Conservation (phyloP, 495 filamentous ascomycete species). For the Letharia columbiana region DNA sequence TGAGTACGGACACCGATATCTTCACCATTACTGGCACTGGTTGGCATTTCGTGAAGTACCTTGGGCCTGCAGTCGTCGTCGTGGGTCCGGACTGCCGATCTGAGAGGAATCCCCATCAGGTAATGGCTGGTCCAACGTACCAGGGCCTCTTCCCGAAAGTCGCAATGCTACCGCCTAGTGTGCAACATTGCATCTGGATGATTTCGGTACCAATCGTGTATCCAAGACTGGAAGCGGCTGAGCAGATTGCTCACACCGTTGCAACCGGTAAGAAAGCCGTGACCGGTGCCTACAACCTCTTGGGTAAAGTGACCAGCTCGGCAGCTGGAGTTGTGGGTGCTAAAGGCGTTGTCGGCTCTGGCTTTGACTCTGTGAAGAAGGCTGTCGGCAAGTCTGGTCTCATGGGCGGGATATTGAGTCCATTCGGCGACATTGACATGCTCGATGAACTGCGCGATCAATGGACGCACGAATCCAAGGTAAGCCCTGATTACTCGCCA, state of each 20-base stretch:
- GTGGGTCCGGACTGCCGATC: slow-evolving; percentile 86
- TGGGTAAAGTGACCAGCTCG: slow-evolving; percentile 88
- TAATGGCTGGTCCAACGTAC: slow-evolving; percentile 93
- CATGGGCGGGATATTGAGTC: slow-evolving; percentile 88
- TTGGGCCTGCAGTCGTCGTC: slow-evolving; percentile 83
- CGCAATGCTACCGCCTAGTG: slow-evolving; percentile 79
- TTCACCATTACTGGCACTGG: slow-evolving; percentile 96
- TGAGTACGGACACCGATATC: slow-evolving; percentile 75
- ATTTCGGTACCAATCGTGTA: slow-evolving; percentile 84
- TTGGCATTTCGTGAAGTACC: slow-evolving; percentile 96
- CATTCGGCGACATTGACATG: slow-evolving; percentile 95
- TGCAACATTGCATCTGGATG: slow-evolving; percentile 97
- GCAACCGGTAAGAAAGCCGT: slow-evolving; percentile 95
- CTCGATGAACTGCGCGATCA: slow-evolving; percentile 89
- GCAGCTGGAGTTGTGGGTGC: slow-evolving; percentile 92
- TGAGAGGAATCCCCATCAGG: slow-evolving; percentile 81
- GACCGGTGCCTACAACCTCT: slow-evolving; percentile 86
- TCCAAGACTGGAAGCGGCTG: slow-evolving; percentile 81
- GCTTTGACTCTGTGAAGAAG: slow-evolving; percentile 89
- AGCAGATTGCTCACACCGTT: slow-evolving; percentile 79
- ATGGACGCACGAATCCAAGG: slow-evolving; percentile 97
- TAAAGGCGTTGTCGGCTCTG: slow-evolving; percentile 80
- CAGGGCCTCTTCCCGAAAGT: slow-evolving; percentile 95
- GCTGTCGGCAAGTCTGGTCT: slow-evolving; percentile 89
- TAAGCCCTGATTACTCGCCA: slow-evolving; percentile 26